phyloP scores from a whole-genome alignment of 1,284 basidiomycete genomes.

The Heterobasidion irregulare region DNA sequence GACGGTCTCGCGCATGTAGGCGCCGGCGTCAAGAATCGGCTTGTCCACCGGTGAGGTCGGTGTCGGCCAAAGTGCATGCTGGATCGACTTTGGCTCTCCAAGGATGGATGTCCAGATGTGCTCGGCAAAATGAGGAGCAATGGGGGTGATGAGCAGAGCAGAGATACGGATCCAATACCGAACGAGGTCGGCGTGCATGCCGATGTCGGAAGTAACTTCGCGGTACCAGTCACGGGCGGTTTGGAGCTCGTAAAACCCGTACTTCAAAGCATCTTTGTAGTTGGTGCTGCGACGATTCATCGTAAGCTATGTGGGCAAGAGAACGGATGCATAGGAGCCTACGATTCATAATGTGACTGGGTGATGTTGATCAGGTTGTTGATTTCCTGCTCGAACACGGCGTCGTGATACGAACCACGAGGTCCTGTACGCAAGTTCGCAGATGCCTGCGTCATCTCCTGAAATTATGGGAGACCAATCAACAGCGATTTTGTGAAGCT shows the following conservation, averaged over 20 bases:
- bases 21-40: conserved; percentile 61
- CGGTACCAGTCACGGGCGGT: conserved; percentile 94
- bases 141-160: conserved; percentile 76
- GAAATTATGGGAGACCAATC: background rate
- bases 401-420: conserved; percentile 67
- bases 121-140: conserved; percentile 94
- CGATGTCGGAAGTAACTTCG: conserved; percentile 80
- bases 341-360: conserved; percentile 76
- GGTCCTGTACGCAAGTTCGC: conserved; percentile 67
- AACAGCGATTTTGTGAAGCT: background rate
- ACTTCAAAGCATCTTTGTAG: conserved; percentile 95
- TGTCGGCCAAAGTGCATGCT: conserved; percentile 76
- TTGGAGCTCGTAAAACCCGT: conserved; percentile 95
- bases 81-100: conserved; percentile 70
- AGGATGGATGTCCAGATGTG: conserved; percentile 82
- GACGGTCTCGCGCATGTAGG: conserved; percentile 81
- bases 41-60: conserved; percentile 49
- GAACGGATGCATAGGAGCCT: conserved; percentile 20
- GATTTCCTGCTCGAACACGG: conserved; percentile 89
- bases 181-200: conserved; percentile 84
- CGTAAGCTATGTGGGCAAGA: background rate
- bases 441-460: conserved; percentile 74
- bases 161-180: conserved; percentile 79
- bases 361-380: conserved; percentile 79
- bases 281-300: conserved; percentile 52